phyloP scores from a whole-genome alignment of 768 basidiomycete genomes.

The Lactarius hengduanensis region DNA sequence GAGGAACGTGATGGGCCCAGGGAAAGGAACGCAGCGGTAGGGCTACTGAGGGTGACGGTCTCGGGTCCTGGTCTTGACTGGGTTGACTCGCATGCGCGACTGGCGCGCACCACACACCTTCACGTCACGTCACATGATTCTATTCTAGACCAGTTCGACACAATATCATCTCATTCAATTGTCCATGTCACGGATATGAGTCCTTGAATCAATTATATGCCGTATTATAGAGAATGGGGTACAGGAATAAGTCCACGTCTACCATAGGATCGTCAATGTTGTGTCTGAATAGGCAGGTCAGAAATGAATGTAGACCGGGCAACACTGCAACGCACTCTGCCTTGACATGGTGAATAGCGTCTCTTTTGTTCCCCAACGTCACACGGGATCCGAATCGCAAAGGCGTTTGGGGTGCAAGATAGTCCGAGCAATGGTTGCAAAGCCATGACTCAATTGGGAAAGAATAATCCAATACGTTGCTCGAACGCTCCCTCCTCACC shows the following conservation, averaged over 20 bases:
- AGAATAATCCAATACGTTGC: background rate
- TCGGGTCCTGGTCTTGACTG: background rate
- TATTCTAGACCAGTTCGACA: background rate
- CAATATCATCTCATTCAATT: too few relatives aligned
- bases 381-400: background rate
- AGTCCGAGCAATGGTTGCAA: slow-evolving; percentile 22
- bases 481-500: background rate
- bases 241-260: slow-evolving; percentile 19
- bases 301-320: background rate
- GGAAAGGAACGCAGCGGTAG: background rate
- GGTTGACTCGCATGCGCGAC: background rate
- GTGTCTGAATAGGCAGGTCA: slow-evolving; percentile 5
- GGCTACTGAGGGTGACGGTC: background rate
- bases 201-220: background rate
- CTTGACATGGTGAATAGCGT: slow-evolving; percentile 2
- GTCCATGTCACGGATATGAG: background rate
- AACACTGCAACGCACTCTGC: slow-evolving; percentile 2
- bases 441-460: slow-evolving; percentile 10
- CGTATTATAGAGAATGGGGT: background rate
- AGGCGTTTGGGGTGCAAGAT: background rate
- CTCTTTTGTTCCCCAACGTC: background rate
- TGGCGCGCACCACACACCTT: background rate
- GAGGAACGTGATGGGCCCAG: background rate
- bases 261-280: slow-evolving; percentile 4
- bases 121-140: background rate